Evolutionary conservation across 1,139 yeast genomes (phyloP).

Genomic region (Scheffersomyces cryptocercus): DNA sequence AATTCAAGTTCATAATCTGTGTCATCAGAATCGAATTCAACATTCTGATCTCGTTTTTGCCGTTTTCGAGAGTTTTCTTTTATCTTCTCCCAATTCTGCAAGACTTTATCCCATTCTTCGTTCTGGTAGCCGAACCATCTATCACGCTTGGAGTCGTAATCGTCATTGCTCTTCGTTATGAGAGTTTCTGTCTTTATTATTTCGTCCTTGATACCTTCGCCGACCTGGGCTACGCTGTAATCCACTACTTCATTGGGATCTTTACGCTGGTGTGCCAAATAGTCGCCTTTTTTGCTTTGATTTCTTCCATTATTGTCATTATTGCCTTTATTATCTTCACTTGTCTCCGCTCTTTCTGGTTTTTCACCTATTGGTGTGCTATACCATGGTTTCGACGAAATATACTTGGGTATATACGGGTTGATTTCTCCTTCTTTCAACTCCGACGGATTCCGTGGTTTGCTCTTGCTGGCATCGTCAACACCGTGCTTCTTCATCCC

Average conservation of each 20-base stretch:
- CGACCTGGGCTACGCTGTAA: constrained; percentile 32
- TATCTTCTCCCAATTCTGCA: constrained; percentile 45
- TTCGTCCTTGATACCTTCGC: constrained; percentile 37
- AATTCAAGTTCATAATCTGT: constrained; percentile 52
- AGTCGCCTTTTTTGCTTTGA: constrained; percentile 27
- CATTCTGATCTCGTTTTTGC: constrained; percentile 10
- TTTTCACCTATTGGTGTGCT: background rate
- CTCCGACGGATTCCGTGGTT: constrained; percentile 2
- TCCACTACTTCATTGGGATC: constrained; percentile 30
- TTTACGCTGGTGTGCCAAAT: constrained; percentile 52
- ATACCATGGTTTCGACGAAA: constrained; percentile 17
- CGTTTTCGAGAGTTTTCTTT: constrained; percentile 22
- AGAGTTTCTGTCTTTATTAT: constrained; percentile 15
- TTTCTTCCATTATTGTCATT: constrained; percentile 3
- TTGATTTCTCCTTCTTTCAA: constrained; percentile 11
- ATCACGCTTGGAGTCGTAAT: constrained; percentile 71
- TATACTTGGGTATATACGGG: constrained; percentile 17
- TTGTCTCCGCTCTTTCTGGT: background rate
- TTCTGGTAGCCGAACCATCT: constrained; percentile 76
- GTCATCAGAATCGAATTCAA: constrained; percentile 38
- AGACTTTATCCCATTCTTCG: constrained; percentile 55
- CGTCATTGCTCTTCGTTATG: constrained; percentile 39
- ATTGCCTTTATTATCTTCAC: background rate
- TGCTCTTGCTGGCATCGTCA: background rate
- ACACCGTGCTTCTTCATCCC: background rate